phyloP scores from a whole-genome alignment of 2,329 filamentous ascomycete species.

The Paraconiothyrium sp. region DNA sequence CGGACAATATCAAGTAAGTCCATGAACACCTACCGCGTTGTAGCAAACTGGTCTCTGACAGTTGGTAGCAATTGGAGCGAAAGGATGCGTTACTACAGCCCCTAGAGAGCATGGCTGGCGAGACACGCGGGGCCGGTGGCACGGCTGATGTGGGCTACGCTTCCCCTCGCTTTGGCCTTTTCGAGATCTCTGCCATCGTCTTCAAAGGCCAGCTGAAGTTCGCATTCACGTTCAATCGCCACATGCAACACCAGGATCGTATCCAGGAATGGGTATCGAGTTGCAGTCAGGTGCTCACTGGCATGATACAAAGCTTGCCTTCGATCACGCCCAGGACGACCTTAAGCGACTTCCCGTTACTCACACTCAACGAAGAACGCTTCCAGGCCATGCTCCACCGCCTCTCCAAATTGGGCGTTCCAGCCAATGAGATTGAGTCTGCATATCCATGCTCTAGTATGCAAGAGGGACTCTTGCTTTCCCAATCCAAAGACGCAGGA shows the following conservation, averaged over 20 bases:
- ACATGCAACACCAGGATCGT: slow-evolving; percentile 57
- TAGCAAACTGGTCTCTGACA: slow-evolving; percentile 30
- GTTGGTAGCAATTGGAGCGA: slow-evolving; percentile 56
- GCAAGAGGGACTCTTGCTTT: slow-evolving; percentile 45
- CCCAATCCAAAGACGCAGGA: slow-evolving; percentile 41
- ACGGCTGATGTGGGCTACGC: slow-evolving; percentile 56
- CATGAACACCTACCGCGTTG: not conserved
- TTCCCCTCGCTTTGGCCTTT: slow-evolving; percentile 59
- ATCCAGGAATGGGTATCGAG: slow-evolving; percentile 56
- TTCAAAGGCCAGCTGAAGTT: slow-evolving; percentile 58
- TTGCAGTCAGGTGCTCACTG: slow-evolving; percentile 47
- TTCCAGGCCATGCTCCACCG: slow-evolving; percentile 53
- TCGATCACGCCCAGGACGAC: slow-evolving; percentile 47
- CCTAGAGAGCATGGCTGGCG: slow-evolving; percentile 57
- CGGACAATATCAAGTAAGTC: slow-evolving; percentile 59
- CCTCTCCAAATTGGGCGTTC: slow-evolving; percentile 50
- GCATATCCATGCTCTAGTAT: slow-evolving; percentile 45
- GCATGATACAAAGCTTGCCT: slow-evolving; percentile 39
- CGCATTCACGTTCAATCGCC: slow-evolving; percentile 61
- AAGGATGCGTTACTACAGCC: slow-evolving; percentile 55
- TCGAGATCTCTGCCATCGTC: slow-evolving; percentile 63
- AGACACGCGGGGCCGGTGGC: slow-evolving; percentile 56
- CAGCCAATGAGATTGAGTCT: slow-evolving; percentile 53
- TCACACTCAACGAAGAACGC: slow-evolving; percentile 54
- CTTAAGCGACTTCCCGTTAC: slow-evolving; percentile 56